These are phyloP conservation scores for Chamaecrista fasciculata DNA, from an alignment of 306 rosid genomes.

Conservation along the genomic window DNA sequence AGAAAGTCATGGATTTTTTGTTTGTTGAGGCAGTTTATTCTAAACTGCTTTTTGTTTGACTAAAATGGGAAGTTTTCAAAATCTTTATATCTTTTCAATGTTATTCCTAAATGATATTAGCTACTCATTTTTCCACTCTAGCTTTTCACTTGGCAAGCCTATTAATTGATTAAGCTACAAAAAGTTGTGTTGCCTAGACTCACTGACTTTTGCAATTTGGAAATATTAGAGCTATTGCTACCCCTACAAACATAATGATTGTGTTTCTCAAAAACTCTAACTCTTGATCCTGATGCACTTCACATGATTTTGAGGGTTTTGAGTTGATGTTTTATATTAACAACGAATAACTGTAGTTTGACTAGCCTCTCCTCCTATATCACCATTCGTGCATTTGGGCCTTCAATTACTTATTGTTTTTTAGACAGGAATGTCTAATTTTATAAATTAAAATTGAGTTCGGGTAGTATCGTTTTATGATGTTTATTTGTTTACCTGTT, in stretches of 20 bases:
- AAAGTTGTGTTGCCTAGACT: not conserved
- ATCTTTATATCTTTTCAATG: not conserved
- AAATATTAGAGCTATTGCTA: not conserved
- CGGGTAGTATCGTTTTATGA: slow-evolving; percentile 4
- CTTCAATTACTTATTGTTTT: not conserved
- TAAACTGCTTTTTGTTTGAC: not conserved
- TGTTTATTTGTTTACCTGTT: not conserved
- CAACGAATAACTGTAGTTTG: not conserved
- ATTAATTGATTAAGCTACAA: slow-evolving; percentile 3
- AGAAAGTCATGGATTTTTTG: not conserved
- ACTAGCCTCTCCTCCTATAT: not conserved
- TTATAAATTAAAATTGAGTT: not conserved
- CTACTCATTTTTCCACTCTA: not conserved
- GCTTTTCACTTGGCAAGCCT: not conserved
- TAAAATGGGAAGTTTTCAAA: not conserved
- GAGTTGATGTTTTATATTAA: not conserved
- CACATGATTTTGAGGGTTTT: slow-evolving; percentile 4
- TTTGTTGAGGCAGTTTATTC: not conserved
- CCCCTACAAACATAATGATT: not conserved
- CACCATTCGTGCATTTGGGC: not conserved
- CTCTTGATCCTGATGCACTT: not conserved
- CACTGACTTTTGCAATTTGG: slow-evolving; percentile 3
- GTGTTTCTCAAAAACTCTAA: not conserved
- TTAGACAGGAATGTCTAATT: slow-evolving; percentile 4
- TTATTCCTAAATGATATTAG: not conserved